These are phyloP conservation scores for Candida parachauliodes DNA, from an alignment of 805 yeast genomes.

Conservation along the genomic window DNA sequence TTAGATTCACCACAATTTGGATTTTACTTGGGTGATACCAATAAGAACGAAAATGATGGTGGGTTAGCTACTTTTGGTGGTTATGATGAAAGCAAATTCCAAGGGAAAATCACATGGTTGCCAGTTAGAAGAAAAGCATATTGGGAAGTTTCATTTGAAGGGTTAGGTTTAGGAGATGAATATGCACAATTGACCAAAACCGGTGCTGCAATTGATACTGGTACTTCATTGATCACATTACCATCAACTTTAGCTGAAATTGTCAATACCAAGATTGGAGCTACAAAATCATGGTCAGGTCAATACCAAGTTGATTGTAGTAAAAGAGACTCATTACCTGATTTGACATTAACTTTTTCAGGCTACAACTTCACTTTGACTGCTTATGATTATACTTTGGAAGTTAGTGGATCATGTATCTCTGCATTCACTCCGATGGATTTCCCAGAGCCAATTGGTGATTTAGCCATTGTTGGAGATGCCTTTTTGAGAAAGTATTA, in stretches of 20 bases:
- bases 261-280: constrained; percentile 93
- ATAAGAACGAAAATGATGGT: constrained; percentile 64
- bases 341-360: constrained; percentile 81
- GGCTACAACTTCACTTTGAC: constrained; percentile 90
- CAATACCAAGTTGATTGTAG: constrained; percentile 93
- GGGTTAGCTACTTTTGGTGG: constrained; percentile 98
- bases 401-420: constrained; percentile 91
- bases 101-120: constrained; percentile 88
- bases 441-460: constrained; percentile 95
- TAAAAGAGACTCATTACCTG: constrained; percentile 79
- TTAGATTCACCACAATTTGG: constrained; percentile 84
- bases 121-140: constrained; percentile 99
- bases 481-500: constrained; percentile 94
- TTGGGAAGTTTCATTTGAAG: constrained; percentile 96
- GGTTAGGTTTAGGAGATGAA: constrained; percentile 89
- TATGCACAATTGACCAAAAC: constrained; percentile 74
- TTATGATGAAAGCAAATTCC: constrained; percentile 67
- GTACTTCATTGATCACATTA: constrained; percentile 92
- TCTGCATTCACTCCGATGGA: constrained; percentile 97
- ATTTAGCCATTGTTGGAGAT: constrained; percentile 94
- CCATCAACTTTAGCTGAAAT: constrained; percentile 96
- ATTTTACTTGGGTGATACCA: constrained; percentile 81
- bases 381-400: constrained; percentile 90
- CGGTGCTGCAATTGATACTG: constrained; percentile 98
- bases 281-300: constrained; percentile 95